Base-by-base conservation (phyloP, 768 basidiomycete species). In the Cystofilobasidium bisporidii region DNA sequence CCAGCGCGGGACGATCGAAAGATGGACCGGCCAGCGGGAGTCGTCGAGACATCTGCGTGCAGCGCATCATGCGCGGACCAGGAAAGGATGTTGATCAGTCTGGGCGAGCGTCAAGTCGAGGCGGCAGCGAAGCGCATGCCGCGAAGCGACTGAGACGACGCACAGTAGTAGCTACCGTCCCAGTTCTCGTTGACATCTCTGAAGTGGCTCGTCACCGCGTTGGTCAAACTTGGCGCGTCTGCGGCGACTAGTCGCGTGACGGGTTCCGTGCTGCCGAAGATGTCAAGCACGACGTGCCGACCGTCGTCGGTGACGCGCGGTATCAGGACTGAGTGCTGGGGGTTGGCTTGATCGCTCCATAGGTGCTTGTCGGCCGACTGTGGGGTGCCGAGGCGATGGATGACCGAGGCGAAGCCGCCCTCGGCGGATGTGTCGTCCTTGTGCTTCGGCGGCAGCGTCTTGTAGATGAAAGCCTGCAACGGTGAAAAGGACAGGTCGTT, bases 101-200 rank as follows among this genome's bases (percentile, higher is more conserved):
- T 38, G 12, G 6, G 12, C 36, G 33, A 48, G 33, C 17, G 33
- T 30, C 1, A 30, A 6, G 22, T 14, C 1, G 24, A 38, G 48
- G 22, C n/a, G n/a, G n/a, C n/a, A n/a, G n/a, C n/a, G n/a, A n/a
- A n/a, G n/a, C n/a, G n/a, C n/a, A n/a, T n/a, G n/a, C n/a, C n/a
- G n/a, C n/a, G n/a, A n/a, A n/a, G n/a, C n/a, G n/a, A n/a, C n/a
- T n/a, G 5, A 36, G 22, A 32, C 26, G 2, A 24, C 66, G 32
- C 17, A 62, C 66, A 67, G 11, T 30, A 41, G 53, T 67, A 67
- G 47, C 47, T 67, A 28, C 59, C 66, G 47, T 67, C 66, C 66
- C 66, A 67, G 15, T 56, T 17, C 36, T 33, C 59, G 59, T 60
- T 38, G 32, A 60, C 41, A 36, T 60, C 59, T 18, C 59, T 6